A percentile compares a stretch with the other conserved stretches of the same genome.
Evolutionary conservation across 75 land plant genomes (phyloP).

Genomic region (Sequoia sempervirens): DNA sequence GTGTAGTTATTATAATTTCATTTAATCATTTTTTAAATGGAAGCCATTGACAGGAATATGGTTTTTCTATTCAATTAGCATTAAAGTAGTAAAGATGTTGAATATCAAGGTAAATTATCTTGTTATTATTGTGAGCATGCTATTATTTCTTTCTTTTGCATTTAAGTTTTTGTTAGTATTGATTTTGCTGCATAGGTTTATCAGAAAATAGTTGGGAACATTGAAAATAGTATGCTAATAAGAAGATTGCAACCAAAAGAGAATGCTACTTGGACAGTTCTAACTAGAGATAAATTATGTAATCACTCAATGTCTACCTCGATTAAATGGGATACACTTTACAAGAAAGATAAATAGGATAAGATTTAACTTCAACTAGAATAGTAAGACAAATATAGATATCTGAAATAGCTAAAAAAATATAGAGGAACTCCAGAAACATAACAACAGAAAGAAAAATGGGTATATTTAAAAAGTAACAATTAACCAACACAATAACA

Average conservation of each 20-base stretch:
- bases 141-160: too few relatives aligned
- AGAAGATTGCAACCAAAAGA: neutral
- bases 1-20: neutral
- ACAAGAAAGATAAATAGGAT: neutral
- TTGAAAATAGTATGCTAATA: too few relatives aligned
- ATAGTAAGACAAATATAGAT: neutral
- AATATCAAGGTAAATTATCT: too few relatives aligned
- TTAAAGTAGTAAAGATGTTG: too few relatives aligned
- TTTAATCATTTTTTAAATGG: neutral
- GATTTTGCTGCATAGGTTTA: too few relatives aligned
- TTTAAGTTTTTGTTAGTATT: too few relatives aligned
- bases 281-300: neutral
- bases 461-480: neutral
- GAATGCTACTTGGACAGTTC: neutral
- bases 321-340: neutral
- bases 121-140: too few relatives aligned
- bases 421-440: neutral
- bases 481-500: neutral
- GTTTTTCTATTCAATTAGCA: too few relatives aligned
- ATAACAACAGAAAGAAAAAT: neutral
- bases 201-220: too few relatives aligned
- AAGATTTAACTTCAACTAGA: neutral
- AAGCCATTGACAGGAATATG: too few relatives aligned
- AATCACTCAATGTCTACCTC: neutral
- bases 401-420: neutral